Conservation (phyloP, 257 asterid genomes). For the Plantago major region DNA sequence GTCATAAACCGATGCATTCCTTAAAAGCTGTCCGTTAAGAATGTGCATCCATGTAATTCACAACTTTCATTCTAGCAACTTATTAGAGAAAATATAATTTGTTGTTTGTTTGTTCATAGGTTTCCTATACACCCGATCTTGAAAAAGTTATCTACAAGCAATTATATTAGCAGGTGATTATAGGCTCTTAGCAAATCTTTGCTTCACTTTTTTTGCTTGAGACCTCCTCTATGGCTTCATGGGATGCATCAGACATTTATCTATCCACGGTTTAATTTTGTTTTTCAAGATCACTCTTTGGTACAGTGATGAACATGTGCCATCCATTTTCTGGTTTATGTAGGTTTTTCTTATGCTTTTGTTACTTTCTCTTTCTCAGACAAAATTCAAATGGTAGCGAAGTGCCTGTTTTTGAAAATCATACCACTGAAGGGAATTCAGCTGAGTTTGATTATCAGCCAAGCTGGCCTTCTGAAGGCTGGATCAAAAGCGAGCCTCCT, state of each 20-base stretch:
- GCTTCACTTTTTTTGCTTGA: background rate
- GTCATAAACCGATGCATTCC: conserved; percentile 6
- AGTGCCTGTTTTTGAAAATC: conserved; percentile 10
- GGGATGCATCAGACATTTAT: no score
- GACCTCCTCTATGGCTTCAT: background rate
- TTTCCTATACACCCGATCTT: conserved; percentile 26
- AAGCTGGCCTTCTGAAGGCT: conserved; percentile 32
- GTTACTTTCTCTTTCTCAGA: background rate
- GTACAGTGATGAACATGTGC: background rate
- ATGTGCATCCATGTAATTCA: conserved; percentile 13
- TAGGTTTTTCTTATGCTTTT: conserved; percentile 4
- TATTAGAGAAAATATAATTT: conserved; percentile 15
- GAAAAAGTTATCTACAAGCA: conserved; percentile 23
- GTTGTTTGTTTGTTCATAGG: conserved; percentile 26
- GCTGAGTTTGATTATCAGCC: conserved; percentile 41
- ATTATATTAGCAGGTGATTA: conserved; percentile 24
- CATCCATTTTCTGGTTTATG: background rate
- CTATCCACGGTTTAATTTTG: no score
- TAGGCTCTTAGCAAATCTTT: conserved; percentile 1
- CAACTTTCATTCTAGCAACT: conserved; percentile 11
- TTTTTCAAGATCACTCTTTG: background rate
- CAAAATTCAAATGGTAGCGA: conserved; percentile 6
- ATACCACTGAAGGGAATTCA: conserved; percentile 33
- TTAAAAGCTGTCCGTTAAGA: background rate
- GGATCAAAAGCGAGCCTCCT: conserved; percentile 45